These are phyloP conservation scores for Podosphaera leucotricha DNA, from an alignment of 2,329 filamentous ascomycete genomes.

Conservation along the genomic window DNA sequence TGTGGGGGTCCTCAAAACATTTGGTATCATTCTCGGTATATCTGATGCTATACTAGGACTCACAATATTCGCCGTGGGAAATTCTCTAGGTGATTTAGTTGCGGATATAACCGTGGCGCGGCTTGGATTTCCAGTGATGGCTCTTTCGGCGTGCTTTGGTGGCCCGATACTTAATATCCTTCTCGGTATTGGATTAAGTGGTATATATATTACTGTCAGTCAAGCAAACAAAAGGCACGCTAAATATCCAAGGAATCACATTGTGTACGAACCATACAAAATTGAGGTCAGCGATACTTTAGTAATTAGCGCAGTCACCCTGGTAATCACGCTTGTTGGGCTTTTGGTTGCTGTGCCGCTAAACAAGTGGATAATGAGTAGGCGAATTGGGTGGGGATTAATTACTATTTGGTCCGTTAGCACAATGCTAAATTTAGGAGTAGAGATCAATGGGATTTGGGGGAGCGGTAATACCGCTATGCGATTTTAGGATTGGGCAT, in stretches of 20 bases:
- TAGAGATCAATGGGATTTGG: conserved; percentile 41
- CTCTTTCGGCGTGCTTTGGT: conserved; percentile 81
- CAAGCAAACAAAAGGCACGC: conserved; percentile 39
- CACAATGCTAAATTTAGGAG: conserved; percentile 56
- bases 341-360: conserved; percentile 60
- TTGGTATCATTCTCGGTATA: conserved; percentile 80
- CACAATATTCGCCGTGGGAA: conserved; percentile 90
- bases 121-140: conserved; percentile 92
- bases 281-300: conserved; percentile 70
- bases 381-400: conserved; percentile 57
- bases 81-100: conserved; percentile 81
- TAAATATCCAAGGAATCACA: conserved; percentile 40
- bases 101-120: conserved; percentile 86
- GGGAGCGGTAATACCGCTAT: conserved; percentile 1
- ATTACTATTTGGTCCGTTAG: conserved; percentile 62
- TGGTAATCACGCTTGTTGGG: conserved; percentile 57
- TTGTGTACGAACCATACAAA: conserved; percentile 52
- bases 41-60: conserved; percentile 85
- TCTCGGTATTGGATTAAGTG: conserved; percentile 77
- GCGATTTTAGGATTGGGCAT: no score
- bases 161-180: conserved; percentile 96
- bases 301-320: conserved; percentile 61
- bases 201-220: conserved; percentile 64
- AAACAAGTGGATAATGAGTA: conserved; percentile 69
- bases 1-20: conserved; percentile 76